Base-by-base conservation (phyloP, 2,329 filamentous ascomycete species). In the Ceratocystis cubensis region DNA sequence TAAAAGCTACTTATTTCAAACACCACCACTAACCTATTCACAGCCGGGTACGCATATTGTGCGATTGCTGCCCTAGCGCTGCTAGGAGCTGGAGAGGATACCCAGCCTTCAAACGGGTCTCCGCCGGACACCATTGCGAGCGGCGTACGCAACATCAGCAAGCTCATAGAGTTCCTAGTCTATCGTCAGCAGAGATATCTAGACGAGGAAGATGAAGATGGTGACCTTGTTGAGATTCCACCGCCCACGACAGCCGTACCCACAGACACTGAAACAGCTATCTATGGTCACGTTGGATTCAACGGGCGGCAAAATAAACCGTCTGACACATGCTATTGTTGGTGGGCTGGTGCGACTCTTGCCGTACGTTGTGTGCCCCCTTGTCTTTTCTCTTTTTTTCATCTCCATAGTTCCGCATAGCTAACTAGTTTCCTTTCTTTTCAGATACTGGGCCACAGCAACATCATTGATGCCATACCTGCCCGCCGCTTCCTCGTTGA, bases 251-350 rank as follows among this genome's bases (percentile, higher is more conserved):
- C 50, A 10, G 66, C 64, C 4, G 59, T 65, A 2, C 37, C 66
- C 5, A 33, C 45, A 5, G 50, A 65, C 28, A 20, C 46, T n/a
- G 66, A 68, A n/a, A 41, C 33, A 17, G 69, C 20, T 1, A n/a
- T 30, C 10, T 44, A 41, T 25, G 75, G 77, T 8, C 82, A 81
- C 72, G 82, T 90, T 1, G 94, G 92, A 8, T 91, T 95, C 76
- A 96, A 95, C 72, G 94, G 94, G 30, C 85, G 94, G 63, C 86
- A 84, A 73, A 96, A 96, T 78, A 99, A 99, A 75, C 82, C 87
- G 61, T 88, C 89, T 8, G 94, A 99, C 76, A 97, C 94, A 0
- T 99, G 94, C 76, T 99, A 99, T 75, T 88, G 85, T 25, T 99
- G 93, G 80, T 99, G 94, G 94, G 90, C 89, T 0, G 81, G 82